These are phyloP conservation scores for Coemansia sp. DNA, from an alignment of 192 early-diverging fungal species.

Conservation along the genomic window DNA sequence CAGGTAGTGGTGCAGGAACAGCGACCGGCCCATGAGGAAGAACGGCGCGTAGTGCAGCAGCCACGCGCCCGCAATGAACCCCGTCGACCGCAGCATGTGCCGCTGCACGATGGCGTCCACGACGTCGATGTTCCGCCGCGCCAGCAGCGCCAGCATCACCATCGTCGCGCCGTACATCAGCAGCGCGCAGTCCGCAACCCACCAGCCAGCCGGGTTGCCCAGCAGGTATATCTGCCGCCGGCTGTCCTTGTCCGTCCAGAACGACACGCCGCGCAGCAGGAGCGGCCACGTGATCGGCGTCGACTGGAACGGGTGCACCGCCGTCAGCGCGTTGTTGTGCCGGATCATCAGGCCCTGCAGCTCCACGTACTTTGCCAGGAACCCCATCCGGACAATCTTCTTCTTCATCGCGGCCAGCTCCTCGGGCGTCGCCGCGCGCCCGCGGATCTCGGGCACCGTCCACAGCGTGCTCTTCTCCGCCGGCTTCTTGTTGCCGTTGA, in stretches of 20 bases:
- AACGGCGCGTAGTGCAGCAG: conserved; percentile 67
- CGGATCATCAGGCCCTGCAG: conserved; percentile 86
- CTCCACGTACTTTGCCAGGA: conserved; percentile 83
- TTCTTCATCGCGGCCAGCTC: conserved; percentile 18
- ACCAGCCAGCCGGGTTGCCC: conserved; percentile 64
- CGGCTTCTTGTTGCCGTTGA: conserved; percentile 97
- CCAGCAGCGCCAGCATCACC: conserved; percentile 44
- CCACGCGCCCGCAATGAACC: conserved; percentile 55
- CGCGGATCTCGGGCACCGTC: conserved; percentile 75
- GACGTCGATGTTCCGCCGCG: conserved; percentile 34
- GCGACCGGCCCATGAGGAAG: conserved; percentile 70
- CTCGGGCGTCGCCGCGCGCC: conserved; percentile 55
- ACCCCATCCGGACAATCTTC: conserved; percentile 44
- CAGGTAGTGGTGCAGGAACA: conserved; percentile 71
- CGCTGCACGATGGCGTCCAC: conserved; percentile 52
- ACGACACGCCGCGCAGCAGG: conserved; percentile 55
- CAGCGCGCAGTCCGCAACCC: conserved; percentile 9
- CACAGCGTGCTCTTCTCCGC: conserved; percentile 70
- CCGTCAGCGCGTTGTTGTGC: conserved; percentile 86
- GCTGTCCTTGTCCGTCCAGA: conserved; percentile 61
- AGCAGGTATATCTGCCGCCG: conserved; percentile 64
- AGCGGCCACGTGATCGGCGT: conserved; percentile 70
- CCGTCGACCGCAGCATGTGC: conserved; percentile 50
- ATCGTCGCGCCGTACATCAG: conserved; percentile 46
- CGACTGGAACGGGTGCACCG: conserved; percentile 91